Evolutionary conservation across 2,329 filamentous ascomycete genomes (phyloP), one percentile per base, ranked within the genome.

Genomic region (Furcasterigmium furcatum): DNA sequence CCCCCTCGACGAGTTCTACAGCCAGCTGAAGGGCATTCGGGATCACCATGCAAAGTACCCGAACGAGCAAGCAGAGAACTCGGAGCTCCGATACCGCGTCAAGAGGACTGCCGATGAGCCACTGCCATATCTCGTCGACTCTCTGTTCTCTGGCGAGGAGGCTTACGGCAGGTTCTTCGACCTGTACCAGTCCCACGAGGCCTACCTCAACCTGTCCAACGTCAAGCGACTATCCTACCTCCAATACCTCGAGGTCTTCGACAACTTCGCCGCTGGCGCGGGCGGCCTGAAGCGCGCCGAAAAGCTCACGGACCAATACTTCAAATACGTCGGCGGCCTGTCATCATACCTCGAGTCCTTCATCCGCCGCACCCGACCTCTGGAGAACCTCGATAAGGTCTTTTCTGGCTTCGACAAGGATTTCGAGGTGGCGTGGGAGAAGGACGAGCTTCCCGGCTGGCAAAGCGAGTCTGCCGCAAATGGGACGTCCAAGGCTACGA

Each of bases 141-240:
- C 82, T 47, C 87, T 97, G 73, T 99, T 99, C 66, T 95, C 91
- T 0, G 94, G 94, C 50, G 95, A 99, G 67, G 94, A 99, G 65
- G 87, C 86, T 0, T 96, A 87, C 58, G 94, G 94, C 36, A 87
- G 90, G 55, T 99, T 89, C 67, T 88, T 99, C 58, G 94, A 99
- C 64, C 71, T 99, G 39, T 92, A 87, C 16, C 79, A 76, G 32
- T 80, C 84, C 54, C 91, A 97, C 66, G 92, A 97, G 60, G 77
- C 87, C 13, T 99, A 91, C 61, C 77, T 96, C 49, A 99, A 99
- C 61, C 75, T 99, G 9, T 87, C 90, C 3, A 85, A 87, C 43
- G 83, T 91, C 18, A 95, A 95, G 67, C 82, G 92, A 44, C 71
- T 94, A 35, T 87, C 83, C 14, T 99, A 99, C 61, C 74, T 97